phyloP scores from a whole-genome alignment of 2,329 filamentous ascomycete genomes.

The Monosporascus cannonballus region DNA sequence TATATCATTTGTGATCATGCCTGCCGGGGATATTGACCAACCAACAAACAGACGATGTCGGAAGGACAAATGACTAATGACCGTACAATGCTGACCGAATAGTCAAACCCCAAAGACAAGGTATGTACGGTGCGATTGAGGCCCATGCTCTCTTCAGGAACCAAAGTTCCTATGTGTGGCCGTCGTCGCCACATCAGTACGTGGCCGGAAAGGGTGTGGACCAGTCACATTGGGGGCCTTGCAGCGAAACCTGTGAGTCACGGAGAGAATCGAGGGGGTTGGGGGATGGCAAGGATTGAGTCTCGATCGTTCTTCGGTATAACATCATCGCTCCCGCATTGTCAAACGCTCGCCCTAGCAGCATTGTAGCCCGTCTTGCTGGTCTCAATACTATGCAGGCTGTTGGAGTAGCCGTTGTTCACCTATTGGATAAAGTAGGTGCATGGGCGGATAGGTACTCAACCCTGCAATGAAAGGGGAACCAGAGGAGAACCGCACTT shows the following conservation, averaged over 20 bases:
- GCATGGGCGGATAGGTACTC: no score
- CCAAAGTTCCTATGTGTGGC: conserved; percentile 4
- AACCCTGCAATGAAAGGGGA: no score
- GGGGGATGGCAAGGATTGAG: conserved; percentile 19
- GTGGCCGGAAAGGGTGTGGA: conserved; percentile 1
- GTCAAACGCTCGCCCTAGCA: conserved; percentile 5
- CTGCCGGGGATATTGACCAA: no score
- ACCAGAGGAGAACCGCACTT: no score
- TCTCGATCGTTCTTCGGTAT: not conserved
- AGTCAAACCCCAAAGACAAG: no score
- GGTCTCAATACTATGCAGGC: no score
- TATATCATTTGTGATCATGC: not conserved
- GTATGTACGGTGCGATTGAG: not conserved
- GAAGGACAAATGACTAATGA: no score
- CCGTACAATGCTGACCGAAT: no score
- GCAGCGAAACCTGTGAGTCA: not conserved
- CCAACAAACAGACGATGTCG: no score
- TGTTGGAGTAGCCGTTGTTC: no score
- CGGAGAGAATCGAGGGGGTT: not conserved
- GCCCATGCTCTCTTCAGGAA: conserved; percentile 14
- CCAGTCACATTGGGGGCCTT: not conserved
- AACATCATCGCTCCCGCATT: not conserved
- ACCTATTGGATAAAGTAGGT: no score
- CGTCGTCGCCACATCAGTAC: not conserved
- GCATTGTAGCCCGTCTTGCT: no score